phyloP scores from a whole-genome alignment of 2,329 filamentous ascomycete genomes.

The Colletotrichum sp. region DNA sequence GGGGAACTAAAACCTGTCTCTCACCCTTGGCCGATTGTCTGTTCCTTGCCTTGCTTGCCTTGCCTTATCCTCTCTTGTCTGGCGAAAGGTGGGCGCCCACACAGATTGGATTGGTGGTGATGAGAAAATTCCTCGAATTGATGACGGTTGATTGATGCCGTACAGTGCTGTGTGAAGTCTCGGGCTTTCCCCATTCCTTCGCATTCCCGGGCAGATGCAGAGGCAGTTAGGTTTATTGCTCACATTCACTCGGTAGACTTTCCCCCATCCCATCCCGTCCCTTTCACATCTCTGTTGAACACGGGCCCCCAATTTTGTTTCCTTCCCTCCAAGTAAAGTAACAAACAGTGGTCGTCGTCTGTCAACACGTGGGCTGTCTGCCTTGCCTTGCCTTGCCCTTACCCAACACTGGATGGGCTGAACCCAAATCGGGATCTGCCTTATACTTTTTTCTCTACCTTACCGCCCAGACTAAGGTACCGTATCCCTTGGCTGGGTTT shows the following conservation, averaged over 20 bases:
- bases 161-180: background rate
- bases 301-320: background rate
- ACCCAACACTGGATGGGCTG: background rate
- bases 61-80: background rate
- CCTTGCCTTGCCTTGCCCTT: background rate
- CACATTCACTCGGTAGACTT: background rate
- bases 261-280: background rate
- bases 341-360: background rate
- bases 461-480: background rate
- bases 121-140: background rate
- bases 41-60: background rate
- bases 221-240: background rate
- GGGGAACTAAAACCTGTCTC: conserved; percentile 32
- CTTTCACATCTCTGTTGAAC: background rate
- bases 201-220: background rate
- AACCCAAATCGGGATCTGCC: background rate
- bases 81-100: background rate
- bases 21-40: background rate
- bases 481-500: background rate
- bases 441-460: background rate
- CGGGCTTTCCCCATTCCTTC: background rate
- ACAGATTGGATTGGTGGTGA: background rate
- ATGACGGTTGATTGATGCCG: background rate
- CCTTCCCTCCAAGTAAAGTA: background rate
- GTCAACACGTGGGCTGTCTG: background rate